Percentiles rank a stretch among this genome's conserved stretches.
These are phyloP conservation scores for Syncephalastrum racemosum DNA, from an alignment of 371 early-diverging fungal genomes.

Conservation along the genomic window DNA sequence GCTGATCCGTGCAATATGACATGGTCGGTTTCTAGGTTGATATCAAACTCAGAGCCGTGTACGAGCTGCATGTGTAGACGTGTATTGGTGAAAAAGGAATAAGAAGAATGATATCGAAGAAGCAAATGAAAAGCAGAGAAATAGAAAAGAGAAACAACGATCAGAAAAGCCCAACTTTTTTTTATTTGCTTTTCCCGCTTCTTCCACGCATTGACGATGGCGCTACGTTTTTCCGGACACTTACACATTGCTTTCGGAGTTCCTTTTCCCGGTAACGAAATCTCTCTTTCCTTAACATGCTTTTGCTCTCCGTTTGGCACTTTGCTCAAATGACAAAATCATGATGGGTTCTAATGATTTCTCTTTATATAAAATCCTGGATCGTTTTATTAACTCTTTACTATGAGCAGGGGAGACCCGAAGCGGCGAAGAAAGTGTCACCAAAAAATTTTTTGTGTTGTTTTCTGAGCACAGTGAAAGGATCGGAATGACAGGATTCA, in stretches of 20 bases:
- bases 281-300: neutral
- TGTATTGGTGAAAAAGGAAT: slow-evolving; percentile 8
- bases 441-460: too few species aligned
- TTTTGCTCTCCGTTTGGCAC: too few species aligned
- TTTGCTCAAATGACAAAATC: too few species aligned
- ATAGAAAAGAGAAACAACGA: neutral
- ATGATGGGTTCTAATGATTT: too few species aligned
- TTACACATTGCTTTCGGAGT: slow-evolving; percentile 1
- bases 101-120: neutral
- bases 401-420: too few species aligned
- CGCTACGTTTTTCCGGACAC: neutral
- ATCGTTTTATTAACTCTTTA: too few species aligned
- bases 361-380: too few species aligned
- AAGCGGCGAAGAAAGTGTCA: too few species aligned
- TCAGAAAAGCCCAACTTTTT: neutral
- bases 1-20: slow-evolving; percentile 44
- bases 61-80: slow-evolving; percentile 36
- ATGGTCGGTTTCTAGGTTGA: slow-evolving; percentile 38
- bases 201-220: too few species aligned
- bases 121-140: too few species aligned
- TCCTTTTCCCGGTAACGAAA: neutral
- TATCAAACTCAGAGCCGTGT: slow-evolving; percentile 38
- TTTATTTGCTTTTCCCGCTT: neutral
- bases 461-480: too few species aligned
- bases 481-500: too few species aligned